Evolutionary conservation across 2,329 filamentous ascomycete species (phyloP).

Genomic region (Exophiala spinifera): DNA sequence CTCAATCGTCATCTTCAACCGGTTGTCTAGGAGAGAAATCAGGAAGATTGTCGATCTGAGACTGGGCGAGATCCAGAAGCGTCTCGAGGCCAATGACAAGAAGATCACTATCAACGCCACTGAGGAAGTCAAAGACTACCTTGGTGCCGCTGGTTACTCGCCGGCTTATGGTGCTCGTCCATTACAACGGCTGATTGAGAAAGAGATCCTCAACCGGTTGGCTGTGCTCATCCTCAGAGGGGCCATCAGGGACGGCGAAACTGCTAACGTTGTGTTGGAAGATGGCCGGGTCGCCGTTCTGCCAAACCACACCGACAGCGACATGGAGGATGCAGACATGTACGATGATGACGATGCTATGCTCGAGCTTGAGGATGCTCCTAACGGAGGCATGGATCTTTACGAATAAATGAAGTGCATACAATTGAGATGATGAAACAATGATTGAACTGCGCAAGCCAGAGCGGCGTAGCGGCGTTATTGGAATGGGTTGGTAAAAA

Average conservation of each 20-base stretch:
- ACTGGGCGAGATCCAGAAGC: slow-evolving; percentile 83
- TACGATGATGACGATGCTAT: slow-evolving; percentile 73
- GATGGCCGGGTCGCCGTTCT: slow-evolving; percentile 70
- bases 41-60: slow-evolving; percentile 93
- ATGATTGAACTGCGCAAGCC: background rate
- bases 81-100: slow-evolving; percentile 77
- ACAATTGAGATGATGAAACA: background rate
- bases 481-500: background rate
- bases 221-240: slow-evolving; percentile 88
- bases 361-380: slow-evolving; percentile 63
- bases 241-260: slow-evolving; percentile 79
- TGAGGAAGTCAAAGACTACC: slow-evolving; percentile 85
- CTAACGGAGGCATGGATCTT: slow-evolving; percentile 55
- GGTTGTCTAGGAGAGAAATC: slow-evolving; percentile 84
- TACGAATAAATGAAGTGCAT: slow-evolving; percentile 50
- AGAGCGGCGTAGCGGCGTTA: too few species aligned
- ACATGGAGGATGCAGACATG: slow-evolving; percentile 65
- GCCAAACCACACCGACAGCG: slow-evolving; percentile 70
- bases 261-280: slow-evolving; percentile 72
- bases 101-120: slow-evolving; percentile 82
- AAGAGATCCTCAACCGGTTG: slow-evolving; percentile 90
- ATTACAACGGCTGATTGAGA: slow-evolving; percentile 85
- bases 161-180: slow-evolving; percentile 93
- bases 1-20: slow-evolving; percentile 97
- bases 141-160: slow-evolving; percentile 87